Evolutionary conservation across 345 rosid genomes (phyloP), one percentile per base, ranked within the genome.

Genomic region (Eucalyptus paniculata): DNA sequence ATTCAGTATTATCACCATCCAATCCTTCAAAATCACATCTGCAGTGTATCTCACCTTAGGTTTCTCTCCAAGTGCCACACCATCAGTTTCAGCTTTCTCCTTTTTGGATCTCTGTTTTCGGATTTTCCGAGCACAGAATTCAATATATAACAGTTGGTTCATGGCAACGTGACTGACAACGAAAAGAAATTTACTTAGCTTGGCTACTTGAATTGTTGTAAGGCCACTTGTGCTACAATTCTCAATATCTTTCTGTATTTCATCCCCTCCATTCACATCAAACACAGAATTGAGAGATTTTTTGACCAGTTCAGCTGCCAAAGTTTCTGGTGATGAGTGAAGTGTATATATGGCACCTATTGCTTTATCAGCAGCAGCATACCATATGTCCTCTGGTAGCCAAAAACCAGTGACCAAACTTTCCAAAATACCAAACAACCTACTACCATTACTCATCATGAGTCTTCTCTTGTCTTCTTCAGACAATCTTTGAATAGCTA

Each of bases 61-160:
- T 88, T 90, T 56, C 89, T 92, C 91, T 40, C 90, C 89, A 53
- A 86, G 17, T 45, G 89, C 77, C 42, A n/a, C 50, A 40, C 82
- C 91, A 81, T 90, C 90, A 86, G 91, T 91, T 87, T 87, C 95
- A 90, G 82, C 86, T 90, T 92, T 97, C 60, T 93, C 94, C 86
- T 91, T 95, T 81, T 56, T 92, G n/a, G 92, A 90, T 93, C 94
- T 98, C 94, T 98, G 99, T 91, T 95, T 96, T 90, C 93, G 94
- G 91, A 98, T 95, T 94, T 98, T 96, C 89, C 96, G 94, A 81
- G 92, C 91, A 91, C 98, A 96, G 87, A 95, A 95, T 94, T 98
- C 99, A 89, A 97, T 95, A 89, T 98, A 98, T 85, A 96, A 96
- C 91, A 98, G 92, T 92, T 98, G 99, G 93, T 95, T 96, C 99